Base-by-base conservation (phyloP, 1,284 basidiomycete genomes). In the Inonotus hispidus region DNA sequence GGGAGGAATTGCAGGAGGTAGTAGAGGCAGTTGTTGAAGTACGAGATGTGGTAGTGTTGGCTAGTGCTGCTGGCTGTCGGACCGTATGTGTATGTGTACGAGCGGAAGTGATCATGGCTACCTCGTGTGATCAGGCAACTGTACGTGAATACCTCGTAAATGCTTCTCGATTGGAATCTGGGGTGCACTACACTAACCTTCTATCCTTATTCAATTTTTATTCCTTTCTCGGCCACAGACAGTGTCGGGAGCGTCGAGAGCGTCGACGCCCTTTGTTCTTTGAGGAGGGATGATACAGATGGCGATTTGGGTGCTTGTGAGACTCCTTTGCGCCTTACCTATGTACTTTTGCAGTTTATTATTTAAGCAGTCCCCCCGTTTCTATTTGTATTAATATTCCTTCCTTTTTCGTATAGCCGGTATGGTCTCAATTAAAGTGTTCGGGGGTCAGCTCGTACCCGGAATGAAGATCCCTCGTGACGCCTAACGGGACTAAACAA, bases 61-160 rank as follows among this genome's bases (percentile, higher is more conserved):
- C 16, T 27, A 21, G 3, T 39, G 46, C 49, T 95, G 95, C 94
- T 0, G 95, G 95, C 69, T 98, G 95, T 29, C 50, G 25, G 21
- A 21, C 46, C 11, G 32, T 23, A 56, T 10, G 50, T n/a, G n/a
- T n/a, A n/a, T n/a, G n/a, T n/a, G n/a, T n/a, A 50, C 50, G 55
- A 43, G 45, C 53, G 45, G 32, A 56, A 55, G 54, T 21, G 56
- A 46, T 41, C 50, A 53, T 52, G 41, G 52, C 29, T 29, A 38
- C 16, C 45, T 62, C 53, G 52, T 54, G 47, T 55, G 50, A 54
- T 62, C 32, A 59, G 53, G 13, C 41, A n/a, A 13, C 13, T 13
- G n/a, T 11, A 11, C 38, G 38, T 39, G n/a, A 39, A 39, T 11
- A 39, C 11, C 45, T 35, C 43, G 59, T 56, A 38, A 60, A 45